Conservation (phyloP, 2,329 filamentous ascomycete genomes). For the Cadophora sp. region DNA sequence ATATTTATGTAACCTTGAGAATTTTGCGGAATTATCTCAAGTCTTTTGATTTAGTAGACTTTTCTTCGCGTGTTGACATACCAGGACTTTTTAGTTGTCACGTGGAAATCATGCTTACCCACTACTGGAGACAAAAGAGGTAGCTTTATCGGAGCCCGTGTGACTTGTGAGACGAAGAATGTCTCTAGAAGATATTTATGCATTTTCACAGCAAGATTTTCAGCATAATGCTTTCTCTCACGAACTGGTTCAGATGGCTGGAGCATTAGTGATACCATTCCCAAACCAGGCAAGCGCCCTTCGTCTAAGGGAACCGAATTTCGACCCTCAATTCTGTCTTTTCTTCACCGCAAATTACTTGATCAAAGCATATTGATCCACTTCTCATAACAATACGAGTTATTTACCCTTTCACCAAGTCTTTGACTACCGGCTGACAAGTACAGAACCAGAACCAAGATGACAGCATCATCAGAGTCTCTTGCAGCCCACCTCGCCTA, state of each 20-base stretch:
- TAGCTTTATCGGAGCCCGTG: no score
- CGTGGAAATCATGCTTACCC: not conserved
- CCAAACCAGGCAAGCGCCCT: conserved; percentile 1
- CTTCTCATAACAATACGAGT: not conserved
- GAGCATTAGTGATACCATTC: not conserved
- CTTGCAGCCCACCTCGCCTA: conserved; percentile 34
- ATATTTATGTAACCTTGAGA: no score
- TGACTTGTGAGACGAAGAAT: no score
- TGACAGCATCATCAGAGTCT: conserved; percentile 4
- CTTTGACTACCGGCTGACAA: not conserved
- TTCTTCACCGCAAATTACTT: not conserved
- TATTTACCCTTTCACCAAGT: not conserved
- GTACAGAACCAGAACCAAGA: not conserved
- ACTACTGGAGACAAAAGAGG: no score
- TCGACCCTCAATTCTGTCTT: not conserved
- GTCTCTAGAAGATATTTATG: not conserved
- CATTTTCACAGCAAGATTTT: not conserved
- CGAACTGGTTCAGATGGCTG: not conserved
- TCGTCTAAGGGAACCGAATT: not conserved
- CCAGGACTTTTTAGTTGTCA: not conserved
- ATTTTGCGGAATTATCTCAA: no score
- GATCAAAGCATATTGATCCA: not conserved
- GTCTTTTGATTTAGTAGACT: no score
- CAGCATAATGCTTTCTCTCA: not conserved
- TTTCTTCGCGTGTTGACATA: not conserved